Base-by-base conservation (phyloP, 1,284 basidiomycete genomes). In the Irpex sp. region DNA sequence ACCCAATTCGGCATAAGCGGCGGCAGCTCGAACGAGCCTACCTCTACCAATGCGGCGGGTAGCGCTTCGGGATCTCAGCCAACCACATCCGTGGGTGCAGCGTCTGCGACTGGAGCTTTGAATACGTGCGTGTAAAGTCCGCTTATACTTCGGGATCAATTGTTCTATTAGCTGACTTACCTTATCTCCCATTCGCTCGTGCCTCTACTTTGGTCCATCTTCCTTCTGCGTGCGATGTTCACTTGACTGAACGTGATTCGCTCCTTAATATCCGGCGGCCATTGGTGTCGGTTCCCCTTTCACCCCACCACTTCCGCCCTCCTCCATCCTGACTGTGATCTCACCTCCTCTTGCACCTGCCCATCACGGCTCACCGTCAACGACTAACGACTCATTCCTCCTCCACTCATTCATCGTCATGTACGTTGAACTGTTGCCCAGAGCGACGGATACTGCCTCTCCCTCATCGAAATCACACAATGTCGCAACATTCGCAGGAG, bases 401-500 rank as follows among this genome's bases (percentile, higher is more conserved):
- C 51, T 56, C 49, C 48, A 26, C 56, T n/a, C 51, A 19, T 60
- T 59, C 51, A 34, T 52, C 19, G 34, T 54, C 13, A 63, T 64
- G 48, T 62, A 62, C 63, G 48, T 65, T 62, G 66, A 64, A 44
- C 59, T 65, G 62, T 62, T 66, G 55, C 64, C 71, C 64, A 72
- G 69, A 47, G 64, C 70, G 55, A 65, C 67, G 47, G 62, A 62
- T 19, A 44, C 64, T n/a, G 31, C 55, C 21, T 34, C 48, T 52
- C 31, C 60, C 37, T 52, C 61, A 61, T 61, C 57, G 60, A 71
- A 65, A 62, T 63, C 61, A 55, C 77, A 79, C 64, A 81, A 81
- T 59, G 70, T 81, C 58, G 81, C 77, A 6, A 84, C 84, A 4
- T 86, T 86, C 66, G 84, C 75, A 1, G 82, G 79, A 36, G 83